Evolutionary conservation across 352 stramenopile species (phyloP), one percentile per base, ranked within the genome.

Genomic region (Phytophthora crassamura): DNA sequence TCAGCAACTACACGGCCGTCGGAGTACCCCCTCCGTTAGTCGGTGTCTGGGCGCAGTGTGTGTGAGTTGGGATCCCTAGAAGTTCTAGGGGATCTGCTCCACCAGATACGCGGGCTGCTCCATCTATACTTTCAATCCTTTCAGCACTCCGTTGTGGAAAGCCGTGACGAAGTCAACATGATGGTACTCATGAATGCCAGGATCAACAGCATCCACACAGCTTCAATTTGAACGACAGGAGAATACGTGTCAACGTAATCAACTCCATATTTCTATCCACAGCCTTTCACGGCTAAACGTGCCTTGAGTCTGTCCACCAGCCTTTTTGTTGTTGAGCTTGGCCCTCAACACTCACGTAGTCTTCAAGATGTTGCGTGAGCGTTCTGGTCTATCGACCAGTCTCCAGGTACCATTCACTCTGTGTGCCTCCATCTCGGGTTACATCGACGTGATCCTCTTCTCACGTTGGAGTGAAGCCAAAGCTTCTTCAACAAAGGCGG

Each of bases 401-500:
- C 47, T 14, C 47, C 47, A 54, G 16, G 47, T 54, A 42, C 33
- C 47, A 12, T 54, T 54, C 0, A 54, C 10, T 54, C 18, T 15
- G 14, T 54, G 32, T 6, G n/a, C 47, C 10, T 54, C 32, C 30
- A 43, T 54, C 11, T 43, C 14, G 2, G 30, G 30, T 16, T 53
- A n/a, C 47, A 54, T 71, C 7, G 2, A 32, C 3, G 48, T 73
- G 20, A 77, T 74, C 39, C 51, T 62, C 28, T 47, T 62, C 7
- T 34, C 39, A 67, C 39, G 18, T 15, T 40, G n/a, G n/a, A n/a
- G n/a, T 35, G 36, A 58, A 2, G 5, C 7, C 22, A 58, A 6
- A 39, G 50, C 50, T 36, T 49, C 50, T 18, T 58, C 50, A n/a
- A 48, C 38, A 28, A 25, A 58, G 2, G 33, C 33, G 8, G 50